Base-by-base conservation (phyloP, 2,329 filamentous ascomycete genomes). In the Pestalotiopsis sp. region DNA sequence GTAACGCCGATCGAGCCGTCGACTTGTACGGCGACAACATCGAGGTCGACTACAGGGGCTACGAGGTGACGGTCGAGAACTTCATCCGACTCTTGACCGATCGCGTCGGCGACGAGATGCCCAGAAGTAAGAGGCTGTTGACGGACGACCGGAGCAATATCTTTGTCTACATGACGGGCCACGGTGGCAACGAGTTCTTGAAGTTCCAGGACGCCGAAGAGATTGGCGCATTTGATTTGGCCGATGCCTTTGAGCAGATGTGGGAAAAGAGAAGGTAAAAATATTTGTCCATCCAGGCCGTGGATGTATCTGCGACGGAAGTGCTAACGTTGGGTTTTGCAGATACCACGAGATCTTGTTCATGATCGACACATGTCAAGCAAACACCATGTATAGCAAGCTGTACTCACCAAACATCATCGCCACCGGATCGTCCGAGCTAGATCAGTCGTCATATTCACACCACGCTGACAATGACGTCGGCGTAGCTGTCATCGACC, bases 291-390 rank as follows among this genome's bases (percentile, higher is more conserved):
- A 17, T 20, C 52, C 36, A 20, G 25, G 39, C 25, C 23, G 61
- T 17, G 12, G 20, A 4, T n/a, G 13, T 20, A 39, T n/a, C 11
- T 9, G 25, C 31, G 17, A 39, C 14, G 3, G 27, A 27, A n/a
- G 4, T 62, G 31, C 59, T 62, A 39, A 62, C 6, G 12, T 20
- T 36, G n/a, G 9, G 17, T 17, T 36, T 57, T 4, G 23, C 72
- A 92, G 91, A 78, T 99, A 98, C 81, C 93, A 98, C 80, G 96
- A 99, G 82, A 91, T 99, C 74, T 89, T 99, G 68, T 99, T 99
- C 85, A 99, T 99, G 96, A 99, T 99, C 82, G 96, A 99, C 80
- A 99, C 96, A 0, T 99, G 96, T 83, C 96, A 99, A 83, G 96
- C 96, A 67, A 99, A 99, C 80, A 99, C 96, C 39, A 98, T 99